A percentile compares a stretch with the other conserved stretches of the same genome.
phyloP scores from a whole-genome alignment of 495 filamentous ascomycete species.

The Xylaria sp. region DNA sequence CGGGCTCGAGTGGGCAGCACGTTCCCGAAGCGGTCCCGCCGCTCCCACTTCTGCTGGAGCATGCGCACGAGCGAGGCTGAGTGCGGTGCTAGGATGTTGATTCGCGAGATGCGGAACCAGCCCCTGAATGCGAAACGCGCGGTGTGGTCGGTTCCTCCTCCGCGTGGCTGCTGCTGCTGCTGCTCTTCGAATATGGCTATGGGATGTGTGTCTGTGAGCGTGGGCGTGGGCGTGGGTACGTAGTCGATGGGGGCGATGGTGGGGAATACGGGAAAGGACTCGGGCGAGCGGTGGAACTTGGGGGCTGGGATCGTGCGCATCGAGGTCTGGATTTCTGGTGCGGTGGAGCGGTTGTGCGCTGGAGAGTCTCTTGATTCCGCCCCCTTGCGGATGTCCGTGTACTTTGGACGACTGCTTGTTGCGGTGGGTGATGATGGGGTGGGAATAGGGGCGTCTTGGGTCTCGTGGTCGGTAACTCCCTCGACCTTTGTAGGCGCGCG shows the following conservation, averaged over 20 bases:
- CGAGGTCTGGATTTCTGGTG: conserved; percentile 15
- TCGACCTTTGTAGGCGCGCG: not conserved
- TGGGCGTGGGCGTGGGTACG: no score
- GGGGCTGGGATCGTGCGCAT: conserved; percentile 24
- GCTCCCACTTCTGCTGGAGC: conserved; percentile 37
- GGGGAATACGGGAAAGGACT: not conserved
- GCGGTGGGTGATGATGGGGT: not conserved
- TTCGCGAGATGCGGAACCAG: conserved; percentile 34
- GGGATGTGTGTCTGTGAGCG: conserved; percentile 16
- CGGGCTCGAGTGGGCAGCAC: conserved; percentile 4
- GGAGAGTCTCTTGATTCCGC: not conserved
- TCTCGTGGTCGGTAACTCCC: not conserved
- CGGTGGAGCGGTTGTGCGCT: not conserved
- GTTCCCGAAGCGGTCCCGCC: conserved; percentile 30
- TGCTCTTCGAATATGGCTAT: conserved; percentile 36
- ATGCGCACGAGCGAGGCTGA: conserved; percentile 36
- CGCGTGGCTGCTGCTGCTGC: not conserved
- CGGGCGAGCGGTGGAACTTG: conserved; percentile 1
- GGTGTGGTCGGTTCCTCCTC: no score
- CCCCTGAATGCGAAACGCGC: conserved; percentile 32
- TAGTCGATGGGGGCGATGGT: conserved; percentile 36
- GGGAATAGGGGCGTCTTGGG: conserved; percentile 5
- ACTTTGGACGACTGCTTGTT: conserved; percentile 22
- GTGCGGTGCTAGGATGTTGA: conserved; percentile 35
- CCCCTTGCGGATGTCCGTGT: conserved; percentile 29